Evolutionary conservation across 148 eudicot genomes (phyloP).

Genomic region (Arctostaphylos glauca): DNA sequence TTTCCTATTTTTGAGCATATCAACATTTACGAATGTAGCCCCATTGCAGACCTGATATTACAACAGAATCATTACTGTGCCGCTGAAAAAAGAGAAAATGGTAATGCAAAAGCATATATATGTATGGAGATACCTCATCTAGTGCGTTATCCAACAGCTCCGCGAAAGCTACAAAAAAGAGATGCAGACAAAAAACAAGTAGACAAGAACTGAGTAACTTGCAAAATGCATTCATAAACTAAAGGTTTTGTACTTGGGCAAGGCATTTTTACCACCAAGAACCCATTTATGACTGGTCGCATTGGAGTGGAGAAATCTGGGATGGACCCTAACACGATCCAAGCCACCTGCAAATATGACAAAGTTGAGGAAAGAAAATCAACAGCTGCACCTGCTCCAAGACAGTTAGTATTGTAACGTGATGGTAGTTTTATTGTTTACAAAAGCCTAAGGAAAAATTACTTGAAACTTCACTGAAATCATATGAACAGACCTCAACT

Average conservation of each 20-base stretch:
- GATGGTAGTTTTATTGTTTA: neutral
- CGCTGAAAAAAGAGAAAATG: neutral
- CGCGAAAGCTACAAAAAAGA: conserved; percentile 66
- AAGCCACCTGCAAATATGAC: conserved; percentile 64
- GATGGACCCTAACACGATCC: conserved; percentile 97
- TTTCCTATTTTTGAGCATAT: conserved; percentile 69
- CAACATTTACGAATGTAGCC: conserved; percentile 77
- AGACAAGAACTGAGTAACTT: conserved; percentile 2
- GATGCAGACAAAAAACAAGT: neutral
- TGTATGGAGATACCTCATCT: conserved; percentile 68
- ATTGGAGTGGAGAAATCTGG: conserved; percentile 93
- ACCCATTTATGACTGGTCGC: conserved; percentile 99
- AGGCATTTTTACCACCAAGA: conserved; percentile 60
- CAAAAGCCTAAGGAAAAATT: neutral
- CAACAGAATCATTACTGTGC: neutral
- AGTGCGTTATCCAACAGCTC: conserved; percentile 90
- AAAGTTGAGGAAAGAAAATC: conserved; percentile 1
- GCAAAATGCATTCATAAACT: neutral
- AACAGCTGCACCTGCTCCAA: neutral
- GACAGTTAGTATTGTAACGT: neutral
- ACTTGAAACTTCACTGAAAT: neutral
- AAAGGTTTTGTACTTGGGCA: neutral
- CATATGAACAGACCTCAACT: neutral
- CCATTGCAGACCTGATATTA: conserved; percentile 65
- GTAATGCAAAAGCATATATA: neutral